Evolutionary conservation across 2,329 filamentous ascomycete genomes (phyloP).

Genomic region (Cladosporium sp.): DNA sequence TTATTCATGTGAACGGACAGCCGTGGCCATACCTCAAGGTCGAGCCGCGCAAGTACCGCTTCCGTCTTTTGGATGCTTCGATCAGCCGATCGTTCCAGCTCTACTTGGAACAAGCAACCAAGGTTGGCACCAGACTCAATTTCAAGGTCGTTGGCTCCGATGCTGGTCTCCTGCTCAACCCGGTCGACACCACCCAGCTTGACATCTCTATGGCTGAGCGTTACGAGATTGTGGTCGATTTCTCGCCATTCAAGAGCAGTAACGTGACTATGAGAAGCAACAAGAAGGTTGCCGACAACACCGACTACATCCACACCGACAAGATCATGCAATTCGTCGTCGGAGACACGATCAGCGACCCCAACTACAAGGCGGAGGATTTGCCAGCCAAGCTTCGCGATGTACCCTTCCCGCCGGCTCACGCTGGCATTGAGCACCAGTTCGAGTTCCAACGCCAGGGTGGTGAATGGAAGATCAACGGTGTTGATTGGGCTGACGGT

Average conservation of each 20-base stretch:
- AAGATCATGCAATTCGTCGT: conserved; percentile 52
- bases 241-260: conserved; percentile 45
- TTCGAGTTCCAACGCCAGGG: conserved; percentile 45
- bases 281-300: conserved; percentile 20
- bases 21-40: conserved; percentile 58
- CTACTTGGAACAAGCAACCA: conserved; percentile 37
- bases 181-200: conserved; percentile 41
- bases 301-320: conserved; percentile 47
- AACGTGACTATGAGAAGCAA: conserved; percentile 33
- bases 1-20: conserved; percentile 56
- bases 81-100: conserved; percentile 47
- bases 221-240: conserved; percentile 57
- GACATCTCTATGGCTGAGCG: conserved; percentile 54
- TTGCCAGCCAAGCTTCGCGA: conserved; percentile 30
- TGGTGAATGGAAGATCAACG: conserved; percentile 50
- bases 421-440: conserved; percentile 37
- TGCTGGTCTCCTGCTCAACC: conserved; percentile 47
- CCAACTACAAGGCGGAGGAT: conserved; percentile 26
- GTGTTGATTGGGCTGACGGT: conserved; percentile 35
- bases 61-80: conserved; percentile 50
- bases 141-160: conserved; percentile 56
- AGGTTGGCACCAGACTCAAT: conserved; percentile 34
- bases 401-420: conserved; percentile 32
- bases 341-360: conserved; percentile 27
- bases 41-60: conserved; percentile 57